phyloP scores from a whole-genome alignment of 2,329 filamentous ascomycete genomes.

The Talaromyces sp. region DNA sequence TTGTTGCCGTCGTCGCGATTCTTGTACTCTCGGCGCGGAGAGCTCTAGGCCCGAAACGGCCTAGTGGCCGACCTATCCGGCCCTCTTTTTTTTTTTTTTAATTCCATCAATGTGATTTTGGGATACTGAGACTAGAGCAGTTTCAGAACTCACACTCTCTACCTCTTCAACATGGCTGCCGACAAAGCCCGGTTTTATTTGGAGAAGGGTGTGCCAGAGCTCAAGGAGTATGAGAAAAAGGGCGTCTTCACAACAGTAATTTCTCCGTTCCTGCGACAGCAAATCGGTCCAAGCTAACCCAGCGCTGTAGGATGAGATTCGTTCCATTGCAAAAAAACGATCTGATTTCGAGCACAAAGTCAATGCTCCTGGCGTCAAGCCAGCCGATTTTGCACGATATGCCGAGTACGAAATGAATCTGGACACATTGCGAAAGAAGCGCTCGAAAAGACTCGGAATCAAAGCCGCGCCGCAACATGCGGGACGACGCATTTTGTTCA shows the following conservation, averaged over 20 bases:
- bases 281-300: conserved; percentile 4
- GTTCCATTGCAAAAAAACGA: conserved; percentile 78
- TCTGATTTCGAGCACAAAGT: conserved; percentile 91
- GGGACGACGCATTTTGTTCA: conserved; percentile 77
- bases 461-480: conserved; percentile 65
- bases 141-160: not conserved
- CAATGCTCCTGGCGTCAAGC: conserved; percentile 69
- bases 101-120: not conserved
- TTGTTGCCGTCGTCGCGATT: conserved; percentile 6
- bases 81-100: not conserved
- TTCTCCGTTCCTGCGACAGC: not conserved
- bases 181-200: conserved; percentile 95
- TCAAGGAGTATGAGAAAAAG: conserved; percentile 88
- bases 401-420: conserved; percentile 63
- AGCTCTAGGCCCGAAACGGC: not conserved
- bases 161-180: conserved; percentile 59
- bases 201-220: conserved; percentile 84
- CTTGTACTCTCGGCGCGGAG: not conserved
- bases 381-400: conserved; percentile 79
- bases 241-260: conserved; percentile 75
- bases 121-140: not conserved
- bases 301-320: conserved; percentile 71
- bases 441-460: conserved; percentile 73
- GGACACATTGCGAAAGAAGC: conserved; percentile 73
- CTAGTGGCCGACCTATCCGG: not conserved